Base-by-base conservation (phyloP, 805 yeast species). In the Zygosaccharomyces kombuchaensis region DNA sequence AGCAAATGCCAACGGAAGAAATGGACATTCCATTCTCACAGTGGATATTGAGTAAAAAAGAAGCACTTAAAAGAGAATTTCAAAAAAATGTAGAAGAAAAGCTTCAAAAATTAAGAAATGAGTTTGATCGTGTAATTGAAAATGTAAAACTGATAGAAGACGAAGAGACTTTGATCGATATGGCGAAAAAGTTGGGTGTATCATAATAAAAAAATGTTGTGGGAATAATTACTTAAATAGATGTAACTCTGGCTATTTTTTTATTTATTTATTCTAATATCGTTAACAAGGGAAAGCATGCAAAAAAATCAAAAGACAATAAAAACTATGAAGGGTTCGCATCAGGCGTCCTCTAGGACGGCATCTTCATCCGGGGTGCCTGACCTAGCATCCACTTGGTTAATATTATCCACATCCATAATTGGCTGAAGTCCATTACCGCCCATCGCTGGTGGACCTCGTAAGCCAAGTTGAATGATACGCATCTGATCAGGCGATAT, bases 1-100 rank as follows among this genome's bases (percentile, higher is more conserved):
- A 80, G 1, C 79, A 78, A 35, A 80, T 85, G 78, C 90, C 91
- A 0, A 79, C 75, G 25, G 76, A 76, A 21, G 89, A 85, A 57
- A 69, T 85, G 53, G 71, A 76, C 9, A 79, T 82, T 83, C 77
- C 84, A 0, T 75, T 87, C n/a, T 71, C 73, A 40, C 77, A 84
- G 48, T 88, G 95, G 95, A 65, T 85, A 5, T 60, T 69, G 27
- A 69, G 69, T 23, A 73, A 75, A 23, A 70, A 80, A 29, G 68
- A 71, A 4, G 65, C 61, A 26, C 72, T 84, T 70, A 62, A 81
- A 16, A 57, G 65, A 13, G 68, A 69, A 12, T 76, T 81, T 54
- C 72, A 69, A 36, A 58, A 54, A 1, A 81, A 81, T 46, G 74
- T 77, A 34, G 68, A 71, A 22, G 60, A 69, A 25, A 87, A 88